These are phyloP conservation scores for Syzygium aromaticum DNA, from an alignment of 345 rosid species.

Conservation along the genomic window DNA sequence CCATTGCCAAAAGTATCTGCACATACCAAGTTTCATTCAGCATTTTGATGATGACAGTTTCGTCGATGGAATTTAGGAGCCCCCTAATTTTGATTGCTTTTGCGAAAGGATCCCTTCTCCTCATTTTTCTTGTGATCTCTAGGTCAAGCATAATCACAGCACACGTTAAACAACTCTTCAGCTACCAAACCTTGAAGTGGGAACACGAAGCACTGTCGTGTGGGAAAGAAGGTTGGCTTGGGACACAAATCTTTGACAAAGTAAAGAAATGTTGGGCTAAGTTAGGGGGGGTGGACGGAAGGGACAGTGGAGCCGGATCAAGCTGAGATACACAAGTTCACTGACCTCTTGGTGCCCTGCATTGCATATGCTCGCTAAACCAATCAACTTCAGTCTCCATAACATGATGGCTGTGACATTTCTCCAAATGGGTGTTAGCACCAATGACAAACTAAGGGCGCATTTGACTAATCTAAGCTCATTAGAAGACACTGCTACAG, in stretches of 20 bases:
- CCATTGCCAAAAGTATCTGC: neutral
- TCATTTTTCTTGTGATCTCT: neutral
- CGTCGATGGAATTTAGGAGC: neutral
- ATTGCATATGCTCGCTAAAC: neutral
- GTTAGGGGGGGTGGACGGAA: neutral
- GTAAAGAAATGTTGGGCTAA: neutral
- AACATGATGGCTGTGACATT: neutral
- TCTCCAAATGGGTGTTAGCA: neutral
- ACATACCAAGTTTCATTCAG: neutral
- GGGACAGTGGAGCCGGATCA: neutral
- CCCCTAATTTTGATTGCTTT: neutral
- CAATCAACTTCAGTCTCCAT: neutral
- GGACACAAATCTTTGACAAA: neutral
- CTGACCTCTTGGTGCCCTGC: neutral
- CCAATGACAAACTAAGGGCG: neutral
- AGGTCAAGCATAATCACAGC: neutral
- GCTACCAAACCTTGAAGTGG: neutral
- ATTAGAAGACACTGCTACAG: neutral
- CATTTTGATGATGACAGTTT: neutral
- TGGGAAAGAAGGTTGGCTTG: neutral
- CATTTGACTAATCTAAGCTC: neutral
- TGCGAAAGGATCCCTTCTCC: neutral
- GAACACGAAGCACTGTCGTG: neutral
- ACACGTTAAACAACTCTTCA: neutral
- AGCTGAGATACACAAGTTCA: neutral